Conservation (phyloP, 805 yeast genomes). For the Phaffomyces thermotolerans region DNA sequence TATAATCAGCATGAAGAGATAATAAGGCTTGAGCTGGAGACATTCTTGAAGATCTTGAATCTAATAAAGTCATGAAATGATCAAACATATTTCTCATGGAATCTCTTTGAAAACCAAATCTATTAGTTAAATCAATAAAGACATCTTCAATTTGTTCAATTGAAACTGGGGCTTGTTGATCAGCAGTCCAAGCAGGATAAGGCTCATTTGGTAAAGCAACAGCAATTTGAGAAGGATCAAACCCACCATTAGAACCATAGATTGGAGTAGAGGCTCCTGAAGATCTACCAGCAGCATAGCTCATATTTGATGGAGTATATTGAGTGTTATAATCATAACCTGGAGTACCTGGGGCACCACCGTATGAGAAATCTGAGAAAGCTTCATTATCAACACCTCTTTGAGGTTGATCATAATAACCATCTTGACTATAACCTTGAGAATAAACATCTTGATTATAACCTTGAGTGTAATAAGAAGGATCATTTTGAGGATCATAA, state of each 20-base stretch:
- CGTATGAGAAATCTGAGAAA: constrained; percentile 61
- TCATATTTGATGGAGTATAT: constrained; percentile 80
- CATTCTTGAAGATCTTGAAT: constrained; percentile 82
- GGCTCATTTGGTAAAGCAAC: constrained; percentile 83
- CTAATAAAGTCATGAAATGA: constrained; percentile 77
- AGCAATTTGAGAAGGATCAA: constrained; percentile 56
- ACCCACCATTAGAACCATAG: constrained; percentile 55
- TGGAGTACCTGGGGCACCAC: constrained; percentile 57
- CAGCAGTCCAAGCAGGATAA: constrained; percentile 99
- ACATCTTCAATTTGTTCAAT: constrained; percentile 83
- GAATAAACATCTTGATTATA: constrained; percentile 35
- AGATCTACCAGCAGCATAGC: constrained; percentile 78
- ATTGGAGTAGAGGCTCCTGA: constrained; percentile 95
- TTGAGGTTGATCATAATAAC: constrained; percentile 45
- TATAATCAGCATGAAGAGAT: constrained; percentile 79
- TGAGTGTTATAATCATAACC: constrained; percentile 61
- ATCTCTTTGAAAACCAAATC: constrained; percentile 87
- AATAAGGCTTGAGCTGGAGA: constrained; percentile 81
- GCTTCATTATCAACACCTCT: constrained; percentile 47
- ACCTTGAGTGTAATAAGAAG: constrained; percentile 39
- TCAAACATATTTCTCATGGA: constrained; percentile 90
- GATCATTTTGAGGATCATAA: constrained; percentile 25
- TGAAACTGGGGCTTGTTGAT: constrained; percentile 80
- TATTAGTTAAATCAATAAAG: constrained; percentile 74
- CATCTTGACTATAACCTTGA: constrained; percentile 31